Percentiles rank a stretch among this genome's conserved stretches.
These are phyloP conservation scores for Jimgerdemannia flammicorona DNA, from an alignment of 192 early-diverging fungal genomes.

Conservation along the genomic window DNA sequence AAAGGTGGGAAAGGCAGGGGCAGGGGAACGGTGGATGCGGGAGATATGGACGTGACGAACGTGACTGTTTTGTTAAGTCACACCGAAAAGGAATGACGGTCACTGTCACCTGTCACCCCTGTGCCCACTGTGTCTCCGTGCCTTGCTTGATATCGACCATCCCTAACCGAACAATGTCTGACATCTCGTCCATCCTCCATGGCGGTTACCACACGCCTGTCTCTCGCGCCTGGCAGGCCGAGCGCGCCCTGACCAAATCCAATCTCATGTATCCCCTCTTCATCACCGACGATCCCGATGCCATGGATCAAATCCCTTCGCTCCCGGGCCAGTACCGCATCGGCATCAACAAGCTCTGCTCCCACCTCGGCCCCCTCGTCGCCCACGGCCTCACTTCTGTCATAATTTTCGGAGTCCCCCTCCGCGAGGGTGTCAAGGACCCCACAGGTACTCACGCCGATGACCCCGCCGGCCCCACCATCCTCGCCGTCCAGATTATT, in stretches of 20 bases:
- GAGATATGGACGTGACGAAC: too few species aligned
- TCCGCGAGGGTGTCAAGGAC: constrained; percentile 71
- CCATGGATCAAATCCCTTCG: constrained; percentile 71
- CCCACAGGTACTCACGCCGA: constrained; percentile 76
- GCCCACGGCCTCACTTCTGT: constrained; percentile 83
- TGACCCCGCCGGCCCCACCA: constrained; percentile 77
- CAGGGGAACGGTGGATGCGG: too few species aligned
- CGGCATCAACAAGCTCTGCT: constrained; percentile 78
- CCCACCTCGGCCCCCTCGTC: constrained; percentile 75
- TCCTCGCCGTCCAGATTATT: constrained; percentile 77
- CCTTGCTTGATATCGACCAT: too few species aligned
- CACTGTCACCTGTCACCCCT: not conserved
- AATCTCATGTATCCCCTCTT: constrained; percentile 95
- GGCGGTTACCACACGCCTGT: constrained; percentile 83
- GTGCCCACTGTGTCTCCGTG: too few species aligned
- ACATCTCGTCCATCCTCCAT: constrained; percentile 73
- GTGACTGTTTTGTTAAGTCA: too few species aligned
- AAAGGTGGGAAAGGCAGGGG: too few species aligned
- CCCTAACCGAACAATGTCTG: constrained; percentile 12
- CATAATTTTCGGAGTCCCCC: constrained; percentile 93
- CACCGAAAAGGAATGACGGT: not conserved
- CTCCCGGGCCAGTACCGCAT: constrained; percentile 86
- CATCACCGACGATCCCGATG: constrained; percentile 77
- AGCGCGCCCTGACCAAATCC: constrained; percentile 58
- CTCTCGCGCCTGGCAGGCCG: constrained; percentile 81